phyloP scores from a whole-genome alignment of 2,329 filamentous ascomycete species.

The Hypoxylon sp. region DNA sequence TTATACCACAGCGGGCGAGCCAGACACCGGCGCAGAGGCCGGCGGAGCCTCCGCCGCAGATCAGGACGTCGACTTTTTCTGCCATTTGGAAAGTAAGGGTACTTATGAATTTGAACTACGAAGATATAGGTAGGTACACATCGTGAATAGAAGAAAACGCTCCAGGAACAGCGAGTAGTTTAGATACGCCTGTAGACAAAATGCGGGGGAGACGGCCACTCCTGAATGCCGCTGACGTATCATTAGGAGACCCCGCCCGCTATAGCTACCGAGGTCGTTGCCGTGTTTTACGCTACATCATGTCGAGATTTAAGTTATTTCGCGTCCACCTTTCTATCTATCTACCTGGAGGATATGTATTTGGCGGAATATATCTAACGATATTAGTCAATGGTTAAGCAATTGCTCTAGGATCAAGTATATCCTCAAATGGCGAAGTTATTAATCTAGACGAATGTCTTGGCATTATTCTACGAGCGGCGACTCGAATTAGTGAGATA shows the following conservation, averaged over 20 bases:
- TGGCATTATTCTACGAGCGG: background rate
- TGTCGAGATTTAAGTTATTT: background rate
- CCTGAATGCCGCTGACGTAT: background rate
- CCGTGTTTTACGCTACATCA: background rate
- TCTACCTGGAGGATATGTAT: background rate
- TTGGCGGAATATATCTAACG: background rate
- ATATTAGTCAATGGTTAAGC: background rate
- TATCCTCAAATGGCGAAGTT: background rate
- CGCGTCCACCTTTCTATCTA: background rate
- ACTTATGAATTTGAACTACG: background rate
- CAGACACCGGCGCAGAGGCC: constrained; percentile 73
- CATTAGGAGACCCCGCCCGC: background rate
- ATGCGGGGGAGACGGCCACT: constrained; percentile 19
- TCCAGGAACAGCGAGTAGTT: background rate
- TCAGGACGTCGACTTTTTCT: constrained; percentile 65
- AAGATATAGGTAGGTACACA: background rate
- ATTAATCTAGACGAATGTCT: background rate
- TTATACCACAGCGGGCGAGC: constrained; percentile 70
- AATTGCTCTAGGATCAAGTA: background rate
- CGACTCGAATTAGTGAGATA: background rate
- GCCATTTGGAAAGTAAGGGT: constrained; percentile 21
- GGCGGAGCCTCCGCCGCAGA: constrained; percentile 73
- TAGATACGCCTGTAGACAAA: background rate
- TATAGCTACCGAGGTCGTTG: background rate
- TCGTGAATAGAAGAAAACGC: background rate